Evolutionary conservation across 2,329 filamentous ascomycete species (phyloP).

Genomic region (Ophiostoma triangulosporum): DNA sequence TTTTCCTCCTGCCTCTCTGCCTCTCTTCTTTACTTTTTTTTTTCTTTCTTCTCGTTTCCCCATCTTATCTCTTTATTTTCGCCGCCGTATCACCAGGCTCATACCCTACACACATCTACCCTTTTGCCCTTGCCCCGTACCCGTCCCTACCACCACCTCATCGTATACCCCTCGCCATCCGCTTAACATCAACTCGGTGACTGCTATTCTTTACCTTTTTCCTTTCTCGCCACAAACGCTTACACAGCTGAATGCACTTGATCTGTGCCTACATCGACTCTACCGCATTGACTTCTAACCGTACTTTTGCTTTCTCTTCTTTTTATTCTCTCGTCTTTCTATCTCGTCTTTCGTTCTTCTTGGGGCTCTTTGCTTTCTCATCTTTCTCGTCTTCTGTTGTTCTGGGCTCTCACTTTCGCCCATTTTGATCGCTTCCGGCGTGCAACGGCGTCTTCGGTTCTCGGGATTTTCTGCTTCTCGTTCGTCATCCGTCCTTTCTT

Average conservation of each 20-base stretch:
- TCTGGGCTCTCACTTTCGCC: not conserved
- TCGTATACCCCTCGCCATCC: not conserved
- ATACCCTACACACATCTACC: too few species aligned
- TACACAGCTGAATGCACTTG: not conserved
- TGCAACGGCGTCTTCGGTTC: not conserved
- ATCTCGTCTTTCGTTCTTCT: not conserved
- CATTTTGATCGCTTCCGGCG: not conserved
- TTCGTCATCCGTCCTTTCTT: not conserved
- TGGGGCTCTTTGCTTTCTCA: not conserved
- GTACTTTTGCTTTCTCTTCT: not conserved
- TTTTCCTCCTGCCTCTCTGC: not conserved
- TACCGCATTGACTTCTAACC: conserved; percentile 1
- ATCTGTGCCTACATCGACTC: not conserved
- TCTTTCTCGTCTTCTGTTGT: not conserved
- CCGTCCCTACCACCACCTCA: not conserved
- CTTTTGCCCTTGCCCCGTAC: not conserved
- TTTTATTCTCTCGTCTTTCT: not conserved
- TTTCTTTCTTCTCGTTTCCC: not conserved
- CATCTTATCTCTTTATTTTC: not conserved
- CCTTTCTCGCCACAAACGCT: not conserved
- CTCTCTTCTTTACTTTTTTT: not conserved
- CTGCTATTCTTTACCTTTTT: too few species aligned
- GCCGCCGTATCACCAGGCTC: too few species aligned
- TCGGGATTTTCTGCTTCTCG: not conserved
- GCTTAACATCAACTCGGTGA: not conserved